A percentile compares a stretch with the other conserved stretches of the same genome.
Conservation (phyloP, 371 early-diverging fungal species). For the Mucor lusitanicus region DNA sequence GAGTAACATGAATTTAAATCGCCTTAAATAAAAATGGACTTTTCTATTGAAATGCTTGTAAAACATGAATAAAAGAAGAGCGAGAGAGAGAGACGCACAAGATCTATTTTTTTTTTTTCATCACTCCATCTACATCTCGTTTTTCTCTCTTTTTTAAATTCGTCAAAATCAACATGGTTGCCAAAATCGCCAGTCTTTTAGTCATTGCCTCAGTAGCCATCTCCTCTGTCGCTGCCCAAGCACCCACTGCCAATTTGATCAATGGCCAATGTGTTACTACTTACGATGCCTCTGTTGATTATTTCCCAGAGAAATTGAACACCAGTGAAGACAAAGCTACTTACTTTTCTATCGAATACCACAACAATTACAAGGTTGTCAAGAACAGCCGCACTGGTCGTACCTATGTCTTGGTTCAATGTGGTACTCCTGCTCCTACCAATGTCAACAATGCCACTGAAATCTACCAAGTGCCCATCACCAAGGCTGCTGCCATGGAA, state of each 20-base stretch:
- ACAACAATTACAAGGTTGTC: constrained; percentile 67
- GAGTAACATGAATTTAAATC: neutral
- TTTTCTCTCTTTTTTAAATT: neutral
- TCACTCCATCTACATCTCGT: neutral
- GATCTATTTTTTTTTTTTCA: constrained; percentile 1
- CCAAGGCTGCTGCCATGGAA: constrained; percentile 58
- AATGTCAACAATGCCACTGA: constrained; percentile 52
- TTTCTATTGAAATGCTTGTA: neutral
- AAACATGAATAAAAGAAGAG: neutral
- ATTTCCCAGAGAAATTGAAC: constrained; percentile 57
- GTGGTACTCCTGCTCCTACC: constrained; percentile 64
- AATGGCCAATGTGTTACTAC: constrained; percentile 39
- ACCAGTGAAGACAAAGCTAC: constrained; percentile 54
- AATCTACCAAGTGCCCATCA: constrained; percentile 60
- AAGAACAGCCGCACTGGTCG: constrained; percentile 45
- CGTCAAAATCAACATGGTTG: neutral
- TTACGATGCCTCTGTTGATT: constrained; percentile 50
- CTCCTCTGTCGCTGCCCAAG: constrained; percentile 34
- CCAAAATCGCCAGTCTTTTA: constrained; percentile 14
- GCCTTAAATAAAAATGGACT: neutral
- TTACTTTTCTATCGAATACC: constrained; percentile 62
- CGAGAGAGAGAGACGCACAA: neutral
- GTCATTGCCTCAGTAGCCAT: constrained; percentile 19
- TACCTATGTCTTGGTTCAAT: constrained; percentile 67
- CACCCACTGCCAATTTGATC: constrained; percentile 32